Conservation (phyloP, 306 rosid species). For the Comarum palustre region DNA sequence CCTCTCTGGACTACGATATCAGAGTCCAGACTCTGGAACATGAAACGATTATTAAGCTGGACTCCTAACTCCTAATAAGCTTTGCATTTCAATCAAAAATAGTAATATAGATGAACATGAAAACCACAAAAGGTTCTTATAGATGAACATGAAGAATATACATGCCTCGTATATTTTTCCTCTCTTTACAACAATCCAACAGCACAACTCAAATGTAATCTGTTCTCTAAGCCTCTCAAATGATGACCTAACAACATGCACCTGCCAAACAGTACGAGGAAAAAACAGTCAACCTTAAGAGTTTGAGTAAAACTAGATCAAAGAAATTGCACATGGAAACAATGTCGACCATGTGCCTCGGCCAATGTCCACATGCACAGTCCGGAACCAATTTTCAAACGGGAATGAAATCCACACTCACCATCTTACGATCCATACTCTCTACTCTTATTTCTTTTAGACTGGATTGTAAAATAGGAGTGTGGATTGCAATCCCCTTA, state of each 20-base stretch:
- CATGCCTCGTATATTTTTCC: constrained; percentile 37
- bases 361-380: not conserved
- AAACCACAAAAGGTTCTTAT: not conserved
- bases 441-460: not conserved
- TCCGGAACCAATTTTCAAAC: not conserved
- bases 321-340: constrained; percentile 7
- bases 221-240: constrained; percentile 93
- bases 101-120: not conserved
- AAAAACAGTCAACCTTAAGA: not conserved
- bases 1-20: not conserved
- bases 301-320: not conserved
- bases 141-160: constrained; percentile 48
- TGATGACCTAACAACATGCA: constrained; percentile 98
- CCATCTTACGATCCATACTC: not conserved
- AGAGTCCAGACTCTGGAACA: not conserved
- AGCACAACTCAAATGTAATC: constrained; percentile 84
- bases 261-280: constrained; percentile 47
- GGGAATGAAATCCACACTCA: not conserved
- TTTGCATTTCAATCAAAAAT: not conserved
- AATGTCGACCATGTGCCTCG: not conserved
- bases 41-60: not conserved
- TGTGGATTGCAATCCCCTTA: not conserved
- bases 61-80: not conserved
- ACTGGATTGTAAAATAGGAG: not conserved
- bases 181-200: constrained; percentile 73